These are phyloP conservation scores for Spencermartinsiella europaea DNA, from an alignment of 805 yeast species.

Conservation along the genomic window DNA sequence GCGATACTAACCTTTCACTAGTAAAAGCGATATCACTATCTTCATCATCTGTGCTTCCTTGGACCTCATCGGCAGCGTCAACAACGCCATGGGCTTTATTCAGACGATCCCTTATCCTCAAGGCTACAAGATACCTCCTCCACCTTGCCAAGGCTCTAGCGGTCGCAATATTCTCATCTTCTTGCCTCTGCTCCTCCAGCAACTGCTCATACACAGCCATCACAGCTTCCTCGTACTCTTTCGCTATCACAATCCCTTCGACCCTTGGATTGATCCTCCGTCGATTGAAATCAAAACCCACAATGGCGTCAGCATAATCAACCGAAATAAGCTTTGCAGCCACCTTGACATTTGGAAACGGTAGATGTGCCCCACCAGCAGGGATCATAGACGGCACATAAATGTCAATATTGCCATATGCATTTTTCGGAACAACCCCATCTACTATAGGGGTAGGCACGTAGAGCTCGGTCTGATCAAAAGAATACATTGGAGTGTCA, in stretches of 20 bases:
- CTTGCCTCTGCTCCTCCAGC: slow-evolving; percentile 44
- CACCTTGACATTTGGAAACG: slow-evolving; percentile 44
- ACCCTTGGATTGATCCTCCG: slow-evolving; percentile 55
- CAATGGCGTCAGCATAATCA: slow-evolving; percentile 83
- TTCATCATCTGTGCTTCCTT: background rate
- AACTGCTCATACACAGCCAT: slow-evolving; percentile 45
- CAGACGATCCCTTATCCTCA: slow-evolving; percentile 24
- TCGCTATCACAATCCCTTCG: slow-evolving; percentile 72
- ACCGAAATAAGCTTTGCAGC: slow-evolving; percentile 70
- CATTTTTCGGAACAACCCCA: slow-evolving; percentile 63
- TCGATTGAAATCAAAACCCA: slow-evolving; percentile 70
- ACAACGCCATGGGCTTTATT: slow-evolving; percentile 23
- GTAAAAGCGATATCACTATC: slow-evolving; percentile 4
- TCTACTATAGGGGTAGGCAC: slow-evolving; percentile 53
- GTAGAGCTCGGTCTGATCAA: slow-evolving; percentile 63
- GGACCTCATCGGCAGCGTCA: slow-evolving; percentile 1
- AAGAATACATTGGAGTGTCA: slow-evolving; percentile 58
- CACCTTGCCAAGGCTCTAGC: slow-evolving; percentile 34
- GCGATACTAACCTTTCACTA: background rate
- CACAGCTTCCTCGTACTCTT: slow-evolving; percentile 57
- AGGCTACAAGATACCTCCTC: slow-evolving; percentile 33
- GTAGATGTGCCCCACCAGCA: slow-evolving; percentile 61
- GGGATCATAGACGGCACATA: slow-evolving; percentile 77
- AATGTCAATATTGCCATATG: slow-evolving; percentile 70
- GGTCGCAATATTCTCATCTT: slow-evolving; percentile 40